These are phyloP conservation scores for Mycena chlorophos DNA, from an alignment of 768 basidiomycete species.

Conservation along the genomic window DNA sequence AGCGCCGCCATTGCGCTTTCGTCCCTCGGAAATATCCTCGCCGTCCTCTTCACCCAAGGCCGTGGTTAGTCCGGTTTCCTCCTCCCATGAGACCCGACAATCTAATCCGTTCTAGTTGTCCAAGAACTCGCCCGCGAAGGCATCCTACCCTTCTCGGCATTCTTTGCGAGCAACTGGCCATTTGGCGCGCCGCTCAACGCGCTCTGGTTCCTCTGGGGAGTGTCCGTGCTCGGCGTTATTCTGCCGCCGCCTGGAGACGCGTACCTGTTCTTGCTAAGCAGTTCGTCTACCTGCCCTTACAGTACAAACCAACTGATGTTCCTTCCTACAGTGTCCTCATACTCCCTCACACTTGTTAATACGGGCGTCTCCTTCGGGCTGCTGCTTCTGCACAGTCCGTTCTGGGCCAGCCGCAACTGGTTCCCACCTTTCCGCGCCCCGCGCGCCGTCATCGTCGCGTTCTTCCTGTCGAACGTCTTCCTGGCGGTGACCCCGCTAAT, in stretches of 20 bases:
- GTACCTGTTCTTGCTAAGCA: constrained; percentile 61
- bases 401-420: constrained; percentile 33
- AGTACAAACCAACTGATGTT: neutral
- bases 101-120: constrained; percentile 43
- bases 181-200: constrained; percentile 62
- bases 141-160: constrained; percentile 56
- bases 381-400: constrained; percentile 33
- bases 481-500: constrained; percentile 54
- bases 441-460: constrained; percentile 36
- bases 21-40: constrained; percentile 58
- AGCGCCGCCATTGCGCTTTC: constrained; percentile 53
- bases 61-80: constrained; percentile 30
- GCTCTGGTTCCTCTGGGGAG: constrained; percentile 45
- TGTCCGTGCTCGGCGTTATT: constrained; percentile 40
- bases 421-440: constrained; percentile 34
- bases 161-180: constrained; percentile 63
- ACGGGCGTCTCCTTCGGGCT: constrained; percentile 19
- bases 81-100: neutral
- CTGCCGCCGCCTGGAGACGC: constrained; percentile 63
- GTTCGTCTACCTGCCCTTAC: constrained; percentile 34
- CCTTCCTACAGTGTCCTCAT: constrained; percentile 23
- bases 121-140: constrained; percentile 67
- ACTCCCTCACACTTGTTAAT: constrained; percentile 20
- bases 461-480: constrained; percentile 62
- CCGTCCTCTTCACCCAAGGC: constrained; percentile 43